These are phyloP conservation scores for Toxoplasma gondii DNA, from an alignment of 169 alveolate genomes.

Conservation along the genomic window DNA sequence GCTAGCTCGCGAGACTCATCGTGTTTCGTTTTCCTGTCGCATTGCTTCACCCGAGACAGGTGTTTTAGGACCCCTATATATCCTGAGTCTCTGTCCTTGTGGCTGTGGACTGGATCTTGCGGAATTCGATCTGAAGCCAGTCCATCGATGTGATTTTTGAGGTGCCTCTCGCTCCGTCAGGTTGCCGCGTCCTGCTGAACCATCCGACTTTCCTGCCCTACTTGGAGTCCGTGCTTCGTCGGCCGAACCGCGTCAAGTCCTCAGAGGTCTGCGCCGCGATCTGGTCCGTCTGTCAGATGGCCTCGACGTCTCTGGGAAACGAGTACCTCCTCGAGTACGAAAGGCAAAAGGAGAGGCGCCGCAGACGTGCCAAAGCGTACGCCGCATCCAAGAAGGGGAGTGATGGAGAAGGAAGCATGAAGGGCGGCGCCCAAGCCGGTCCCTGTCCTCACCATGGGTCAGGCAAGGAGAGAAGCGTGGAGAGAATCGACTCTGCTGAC, in stretches of 20 bases:
- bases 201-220: constrained; percentile 15
- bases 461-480: background rate
- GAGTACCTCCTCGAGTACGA: constrained; percentile 13
- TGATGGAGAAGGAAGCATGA: too few relatives aligned
- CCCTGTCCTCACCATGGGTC: background rate
- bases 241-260: background rate
- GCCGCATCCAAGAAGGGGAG: background rate
- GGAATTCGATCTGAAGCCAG: background rate
- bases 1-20: too few relatives aligned
- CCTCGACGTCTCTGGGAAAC: constrained; percentile 11
- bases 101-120: too few relatives aligned
- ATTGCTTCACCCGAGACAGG: too few relatives aligned
- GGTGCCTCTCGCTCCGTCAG: background rate
- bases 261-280: constrained; percentile 31
- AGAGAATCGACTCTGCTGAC: background rate
- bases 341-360: background rate
- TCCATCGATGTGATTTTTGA: background rate
- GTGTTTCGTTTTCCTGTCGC: too few relatives aligned
- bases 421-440: too few relatives aligned
- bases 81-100: too few relatives aligned
- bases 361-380: background rate
- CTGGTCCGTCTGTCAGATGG: constrained; percentile 23
- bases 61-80: too few relatives aligned
- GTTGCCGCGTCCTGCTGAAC: constrained; percentile 27
- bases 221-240: background rate